These are phyloP conservation scores for Claviceps purpurea DNA, from an alignment of 2,329 filamentous ascomycete species.

Conservation along the genomic window DNA sequence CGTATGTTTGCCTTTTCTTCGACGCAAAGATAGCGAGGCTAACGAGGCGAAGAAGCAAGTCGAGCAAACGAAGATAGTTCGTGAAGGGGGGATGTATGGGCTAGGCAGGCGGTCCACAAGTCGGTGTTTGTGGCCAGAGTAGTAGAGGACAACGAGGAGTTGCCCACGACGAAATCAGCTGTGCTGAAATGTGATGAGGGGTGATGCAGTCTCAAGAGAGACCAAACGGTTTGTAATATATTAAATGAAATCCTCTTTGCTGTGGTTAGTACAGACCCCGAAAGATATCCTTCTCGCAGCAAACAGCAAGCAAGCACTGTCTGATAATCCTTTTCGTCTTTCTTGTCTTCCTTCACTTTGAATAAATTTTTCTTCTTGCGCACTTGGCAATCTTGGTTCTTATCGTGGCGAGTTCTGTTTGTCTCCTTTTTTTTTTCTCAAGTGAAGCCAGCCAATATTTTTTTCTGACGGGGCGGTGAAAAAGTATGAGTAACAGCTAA, in stretches of 20 bases:
- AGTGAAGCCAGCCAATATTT: neutral
- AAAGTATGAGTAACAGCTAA: too few species aligned
- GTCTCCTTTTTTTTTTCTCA: neutral
- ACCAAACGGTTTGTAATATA: conserved; percentile 2
- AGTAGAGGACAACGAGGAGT: too few species aligned
- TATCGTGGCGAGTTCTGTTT: too few species aligned
- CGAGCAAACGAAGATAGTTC: neutral
- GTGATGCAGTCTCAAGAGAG: too few species aligned
- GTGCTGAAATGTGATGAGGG: too few species aligned
- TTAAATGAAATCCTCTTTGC: neutral
- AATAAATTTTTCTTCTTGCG: too few species aligned
- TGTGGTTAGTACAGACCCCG: too few species aligned
- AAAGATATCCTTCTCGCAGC: too few species aligned
- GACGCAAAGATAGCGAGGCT: neutral
- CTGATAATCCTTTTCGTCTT: neutral
- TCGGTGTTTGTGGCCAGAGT: too few species aligned
- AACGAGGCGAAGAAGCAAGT: neutral
- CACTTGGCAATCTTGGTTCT: too few species aligned
- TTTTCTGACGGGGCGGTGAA: neutral
- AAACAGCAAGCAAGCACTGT: neutral
- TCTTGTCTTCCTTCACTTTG: neutral
- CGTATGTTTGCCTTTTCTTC: neutral
- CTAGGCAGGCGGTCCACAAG: neutral
- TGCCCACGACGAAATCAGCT: too few species aligned
- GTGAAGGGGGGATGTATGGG: neutral